Percentiles rank a stretch among this genome's conserved stretches.
Evolutionary conservation across 257 asterid genomes (phyloP).

Genomic region (Solanum clarkiae): DNA sequence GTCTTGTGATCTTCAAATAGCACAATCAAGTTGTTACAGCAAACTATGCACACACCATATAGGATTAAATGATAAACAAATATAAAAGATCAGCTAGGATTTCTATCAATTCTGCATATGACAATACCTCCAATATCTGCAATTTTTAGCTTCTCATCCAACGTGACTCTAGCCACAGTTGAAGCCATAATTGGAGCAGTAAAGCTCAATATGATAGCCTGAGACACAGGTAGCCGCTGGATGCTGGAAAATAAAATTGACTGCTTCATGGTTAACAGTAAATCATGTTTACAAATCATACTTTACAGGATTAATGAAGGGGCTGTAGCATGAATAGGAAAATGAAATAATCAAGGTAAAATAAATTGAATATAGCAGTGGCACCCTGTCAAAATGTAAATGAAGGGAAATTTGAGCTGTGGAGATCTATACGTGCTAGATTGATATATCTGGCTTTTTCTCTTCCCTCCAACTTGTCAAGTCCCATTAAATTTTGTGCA

Average conservation of each 20-base stretch:
- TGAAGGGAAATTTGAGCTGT: neutral
- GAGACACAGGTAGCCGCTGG: conserved; percentile 25
- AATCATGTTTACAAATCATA: conserved; percentile 1
- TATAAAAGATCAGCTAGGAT: neutral
- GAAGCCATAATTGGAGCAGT: conserved; percentile 32
- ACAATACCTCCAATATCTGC: conserved; percentile 28
- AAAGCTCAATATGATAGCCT: conserved; percentile 22
- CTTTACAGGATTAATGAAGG: neutral
- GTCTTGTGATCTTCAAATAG: neutral
- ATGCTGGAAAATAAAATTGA: conserved; percentile 22
- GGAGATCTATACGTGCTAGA: neutral
- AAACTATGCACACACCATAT: neutral
- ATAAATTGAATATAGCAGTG: neutral
- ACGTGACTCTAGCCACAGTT: conserved; percentile 16
- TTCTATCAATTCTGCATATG: neutral
- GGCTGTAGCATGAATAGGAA: neutral
- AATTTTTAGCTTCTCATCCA: conserved; percentile 26
- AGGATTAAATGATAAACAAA: neutral
- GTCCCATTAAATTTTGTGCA: neutral
- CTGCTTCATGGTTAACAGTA: conserved; percentile 12
- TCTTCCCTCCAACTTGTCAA: neutral
- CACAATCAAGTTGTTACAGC: neutral
- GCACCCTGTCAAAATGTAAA: neutral
- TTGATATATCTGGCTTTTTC: neutral
- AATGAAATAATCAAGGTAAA: neutral